Evolutionary conservation across 371 early-diverging fungal species (phyloP), one percentile per base, ranked within the genome.

Genomic region (Nosema muscidifuracis): DNA sequence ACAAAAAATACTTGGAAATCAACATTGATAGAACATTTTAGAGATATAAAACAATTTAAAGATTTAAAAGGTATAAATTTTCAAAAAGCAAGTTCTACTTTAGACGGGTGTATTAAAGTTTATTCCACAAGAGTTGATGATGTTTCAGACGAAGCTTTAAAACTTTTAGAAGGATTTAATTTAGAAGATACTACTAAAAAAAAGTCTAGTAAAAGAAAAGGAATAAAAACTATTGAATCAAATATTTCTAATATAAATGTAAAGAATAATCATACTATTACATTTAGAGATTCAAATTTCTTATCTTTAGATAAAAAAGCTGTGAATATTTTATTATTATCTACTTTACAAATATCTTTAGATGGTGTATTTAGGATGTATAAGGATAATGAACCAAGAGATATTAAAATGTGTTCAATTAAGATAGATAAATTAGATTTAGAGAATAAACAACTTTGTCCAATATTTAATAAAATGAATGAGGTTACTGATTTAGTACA

Each of bases 41-140:
- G 90, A 77, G 92, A 97, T 80, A 88, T 95, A 90, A 89, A 88
- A 0, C 85, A 92, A 38, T 84, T 96, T 64, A 87, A 89, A 33
- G 95, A 94, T 58, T 44, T 60, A 28, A 28, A 77, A 28, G 73
- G 77, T 20, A 94, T 96, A 82, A 97, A 98, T 84, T 98, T 98
- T 80, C 93, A 95, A 81, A 94, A 91, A 76, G 99, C 97, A n/a
- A 94, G 95, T 34, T 92, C 91, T 81, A 93, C 95, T 0, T 82
- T 98, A 50, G 97, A 97, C 38, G 97, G 96, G 12, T 97, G 97
- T 80, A 90, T 95, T 73, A 95, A 95, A 85, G 91, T 97, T 69
- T 98, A 95, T 83, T 89, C 95, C 0, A 92, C 93, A 7, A 87
- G 99, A 47, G 95, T 98, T 2, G 97, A 98, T 82, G 93, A 94